phyloP scores from a whole-genome alignment of 805 yeast genomes.

The Tetrapisispora nanseiensis region DNA sequence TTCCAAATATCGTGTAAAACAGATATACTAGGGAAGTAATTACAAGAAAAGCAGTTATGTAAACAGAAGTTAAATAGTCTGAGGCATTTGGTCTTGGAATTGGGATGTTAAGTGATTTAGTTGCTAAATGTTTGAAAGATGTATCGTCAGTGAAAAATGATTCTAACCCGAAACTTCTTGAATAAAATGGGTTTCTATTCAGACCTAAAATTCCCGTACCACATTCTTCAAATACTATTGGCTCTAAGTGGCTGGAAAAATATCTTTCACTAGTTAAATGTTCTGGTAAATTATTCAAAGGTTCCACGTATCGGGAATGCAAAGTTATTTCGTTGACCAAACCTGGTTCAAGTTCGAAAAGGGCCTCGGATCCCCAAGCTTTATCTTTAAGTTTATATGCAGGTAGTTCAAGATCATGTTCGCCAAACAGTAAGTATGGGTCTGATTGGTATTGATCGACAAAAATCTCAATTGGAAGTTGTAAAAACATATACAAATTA shows the following conservation, averaged over 20 bases:
- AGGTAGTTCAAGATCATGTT: conserved; percentile 49
- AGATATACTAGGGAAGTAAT: conserved; percentile 29
- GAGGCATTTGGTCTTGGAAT: conserved; percentile 37
- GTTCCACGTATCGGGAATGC: conserved; percentile 44
- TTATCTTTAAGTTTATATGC: conserved; percentile 31
- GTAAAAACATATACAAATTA: conserved; percentile 34
- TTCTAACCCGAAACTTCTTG: conserved; percentile 35
- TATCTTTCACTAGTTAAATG: conserved; percentile 4
- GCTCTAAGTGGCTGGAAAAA: conserved; percentile 21
- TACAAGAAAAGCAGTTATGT: conserved; percentile 30
- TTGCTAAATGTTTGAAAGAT: conserved; percentile 30
- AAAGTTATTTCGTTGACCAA: conserved; percentile 31
- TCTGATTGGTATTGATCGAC: conserved; percentile 47
- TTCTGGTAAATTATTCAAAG: conserved; percentile 15
- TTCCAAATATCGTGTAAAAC: conserved; percentile 15
- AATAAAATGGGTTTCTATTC: conserved; percentile 32
- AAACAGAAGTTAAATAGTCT: conserved; percentile 27
- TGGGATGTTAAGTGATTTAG: conserved; percentile 16
- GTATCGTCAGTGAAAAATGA: conserved; percentile 39
- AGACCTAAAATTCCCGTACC: conserved; percentile 24
- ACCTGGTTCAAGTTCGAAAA: conserved; percentile 29
- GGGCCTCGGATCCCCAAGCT: conserved; percentile 38
- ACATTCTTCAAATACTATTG: conserved; percentile 44
- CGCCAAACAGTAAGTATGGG: conserved; percentile 41
- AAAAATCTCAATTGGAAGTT: conserved; percentile 38